Percentiles rank a stretch among this genome's conserved stretches.
Conservation (phyloP, 345 rosid species). For the Bruguiera parviflora region DNA sequence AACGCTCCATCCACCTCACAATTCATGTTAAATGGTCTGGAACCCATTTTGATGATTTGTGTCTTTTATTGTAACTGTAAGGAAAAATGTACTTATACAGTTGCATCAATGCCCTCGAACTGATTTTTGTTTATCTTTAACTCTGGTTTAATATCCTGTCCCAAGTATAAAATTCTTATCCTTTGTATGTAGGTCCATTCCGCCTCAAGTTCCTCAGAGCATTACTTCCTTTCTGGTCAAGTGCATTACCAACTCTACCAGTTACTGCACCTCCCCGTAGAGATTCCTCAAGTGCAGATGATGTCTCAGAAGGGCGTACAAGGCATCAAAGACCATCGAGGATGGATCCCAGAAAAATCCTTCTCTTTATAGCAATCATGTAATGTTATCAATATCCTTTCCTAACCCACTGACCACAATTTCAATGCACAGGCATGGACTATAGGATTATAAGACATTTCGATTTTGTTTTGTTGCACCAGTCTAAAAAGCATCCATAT, state of each 20-base stretch:
- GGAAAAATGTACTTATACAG: too few species aligned
- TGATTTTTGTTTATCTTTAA: neutral
- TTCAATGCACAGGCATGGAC: too few species aligned
- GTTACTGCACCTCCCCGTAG: constrained; percentile 93
- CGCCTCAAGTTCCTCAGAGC: constrained; percentile 86
- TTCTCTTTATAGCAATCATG: constrained; percentile 90
- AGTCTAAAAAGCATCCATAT: too few species aligned
- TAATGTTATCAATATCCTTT: constrained; percentile 24
- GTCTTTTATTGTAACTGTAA: too few species aligned
- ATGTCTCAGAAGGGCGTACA: constrained; percentile 55
- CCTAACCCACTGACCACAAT: too few species aligned
- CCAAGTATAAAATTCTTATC: too few species aligned
- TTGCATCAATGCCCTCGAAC: too few species aligned
- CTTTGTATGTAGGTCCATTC: constrained; percentile 58
- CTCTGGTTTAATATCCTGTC: neutral
- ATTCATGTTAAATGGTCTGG: too few species aligned
- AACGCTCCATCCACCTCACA: too few species aligned
- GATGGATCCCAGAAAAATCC: constrained; percentile 86
- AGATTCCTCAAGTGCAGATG: constrained; percentile 63
- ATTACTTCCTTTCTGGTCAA: constrained; percentile 97
- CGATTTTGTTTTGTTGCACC: too few species aligned
- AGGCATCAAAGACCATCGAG: constrained; percentile 70
- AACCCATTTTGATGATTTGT: too few species aligned
- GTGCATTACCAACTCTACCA: constrained; percentile 91
- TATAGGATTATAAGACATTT: too few species aligned